Base-by-base conservation (phyloP, 2,329 filamentous ascomycete species). In the Colletotrichum spaethianum region DNA sequence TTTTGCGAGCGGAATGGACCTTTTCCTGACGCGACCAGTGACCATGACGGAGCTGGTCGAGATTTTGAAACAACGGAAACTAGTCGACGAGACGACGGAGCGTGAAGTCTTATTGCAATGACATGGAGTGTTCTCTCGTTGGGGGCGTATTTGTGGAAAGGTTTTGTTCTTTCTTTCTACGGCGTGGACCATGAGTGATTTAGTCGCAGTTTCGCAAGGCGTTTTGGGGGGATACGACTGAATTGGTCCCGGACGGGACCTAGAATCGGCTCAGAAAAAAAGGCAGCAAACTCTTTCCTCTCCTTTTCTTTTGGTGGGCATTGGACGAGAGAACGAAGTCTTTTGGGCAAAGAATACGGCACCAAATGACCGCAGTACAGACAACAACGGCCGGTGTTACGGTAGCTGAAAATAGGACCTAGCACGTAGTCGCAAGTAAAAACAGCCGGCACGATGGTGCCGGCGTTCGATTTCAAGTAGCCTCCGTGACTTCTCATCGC, bases 1-100 rank as follows among this genome's bases (percentile, higher is more conserved):
- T 0, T 84, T 84, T 65, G 82, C 80, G 14, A 82, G 79, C 65
- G 85, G 85, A 1, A 81, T 86, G 52, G 84, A 87, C 74, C 72
- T 85, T 1, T 86, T 85, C 72, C 73, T 87, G 52, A 85, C 85
- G 70, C 86, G 86, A 74, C 85, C 85, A 2, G 83, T 86, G 9
- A 75, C 80, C 16, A 73, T 83, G 28, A 78, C 77, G 1, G 80
- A 83, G 60, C 74, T 84, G 31, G 64, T 72, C 33, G 63, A 63
- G 33, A 75, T 75, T 14, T 26, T 75, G 26, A 67, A 63, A 26
- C 65, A 69, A 60, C 63, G 70, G 38, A 59, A 44, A 55, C 23
- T 72, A 14, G 65, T 72, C 20, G 65, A 72, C 23, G 70, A 70
- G 4, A 52, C 62, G 28, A 52, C 20, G 18, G 70, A 70, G 38